Evolutionary conservation across 139 green algal genomes (phyloP), one percentile per base, ranked within the genome.

Genomic region (Chlamydomonas applanata): DNA sequence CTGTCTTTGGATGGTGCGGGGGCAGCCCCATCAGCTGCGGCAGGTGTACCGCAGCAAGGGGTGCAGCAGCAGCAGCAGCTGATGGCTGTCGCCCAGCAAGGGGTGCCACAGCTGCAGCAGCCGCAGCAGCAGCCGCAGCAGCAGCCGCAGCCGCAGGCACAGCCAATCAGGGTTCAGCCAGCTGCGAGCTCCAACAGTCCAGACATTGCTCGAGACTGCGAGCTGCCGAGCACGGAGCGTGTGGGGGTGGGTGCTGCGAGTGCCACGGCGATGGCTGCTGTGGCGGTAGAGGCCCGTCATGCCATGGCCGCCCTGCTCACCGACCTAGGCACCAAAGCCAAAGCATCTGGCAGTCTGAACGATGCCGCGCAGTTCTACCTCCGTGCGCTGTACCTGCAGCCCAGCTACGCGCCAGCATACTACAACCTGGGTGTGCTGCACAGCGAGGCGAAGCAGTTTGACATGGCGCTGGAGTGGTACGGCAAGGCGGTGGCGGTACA

Each of bases 391-490:
- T 56, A 75, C 22, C 40, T 86, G 3, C 90, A 74, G 44, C 82
- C 83, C 34, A 29, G 22, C 22, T 91, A 94, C 54, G 82, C 88
- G 0, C 82, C 94, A 3, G 92, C 93, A 19, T 79, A 95, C 66
- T 99, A 99, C 89, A 98, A 99, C 84, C 77, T 98, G 54, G 95
- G 92, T 0, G 93, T 99, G 66, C 78, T 97, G 71, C 82, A 90
- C 3, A 89, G 85, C 14, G 91, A 90, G 61, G 83, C 74, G 16
- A 83, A 95, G 79, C 53, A 85, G 74, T 60, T 71, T 27, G 75
- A 81, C 24, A 59, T 44, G 9, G 75, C 83, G 1, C 29, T 85
- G 13, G 76, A 75, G 25, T 78, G 77, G 44, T 85, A 86, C 79
- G 35, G 74, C n/a, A 62, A 73, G 40, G 65, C 81, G 20, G 60